Evolutionary conservation across 306 rosid species (phyloP).

Genomic region (Sicyos edulis): DNA sequence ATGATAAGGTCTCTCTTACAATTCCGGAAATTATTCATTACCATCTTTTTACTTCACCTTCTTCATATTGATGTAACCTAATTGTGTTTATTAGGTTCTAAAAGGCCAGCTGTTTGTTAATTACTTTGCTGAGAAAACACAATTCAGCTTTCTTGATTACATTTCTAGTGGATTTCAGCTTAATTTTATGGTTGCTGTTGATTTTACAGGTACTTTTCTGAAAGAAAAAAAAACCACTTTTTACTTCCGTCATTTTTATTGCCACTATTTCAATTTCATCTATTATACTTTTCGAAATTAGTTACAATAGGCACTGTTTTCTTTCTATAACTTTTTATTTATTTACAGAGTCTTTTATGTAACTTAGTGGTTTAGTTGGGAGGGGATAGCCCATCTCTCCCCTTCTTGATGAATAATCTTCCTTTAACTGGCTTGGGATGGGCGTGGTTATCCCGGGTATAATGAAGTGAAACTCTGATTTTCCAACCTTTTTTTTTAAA

Average conservation of each 20-base stretch:
- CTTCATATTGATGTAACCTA: slow-evolving; percentile 6
- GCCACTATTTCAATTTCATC: background rate
- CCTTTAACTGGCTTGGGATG: too few species aligned
- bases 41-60: background rate
- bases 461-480: too few species aligned
- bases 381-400: too few species aligned
- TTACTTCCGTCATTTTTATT: background rate
- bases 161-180: slow-evolving; percentile 81
- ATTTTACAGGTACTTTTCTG: slow-evolving; percentile 57
- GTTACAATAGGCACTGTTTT: too few species aligned
- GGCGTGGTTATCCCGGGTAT: too few species aligned
- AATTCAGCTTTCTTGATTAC: slow-evolving; percentile 74
- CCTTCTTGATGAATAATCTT: too few species aligned
- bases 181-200: slow-evolving; percentile 90
- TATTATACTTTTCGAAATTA: background rate
- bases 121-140: slow-evolving; percentile 52
- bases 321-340: too few species aligned
- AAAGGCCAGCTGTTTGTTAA: slow-evolving; percentile 84
- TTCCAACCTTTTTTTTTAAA: too few species aligned
- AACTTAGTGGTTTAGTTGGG: too few species aligned
- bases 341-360: too few species aligned
- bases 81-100: slow-evolving; percentile 36
- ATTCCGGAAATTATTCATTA: background rate
- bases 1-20: slow-evolving; percentile 49
- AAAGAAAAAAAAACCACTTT: too few species aligned